These are phyloP conservation scores for Takakia lepidozioides DNA, from an alignment of 225 moss, liverwort and hornwort genomes.

Conservation along the genomic window DNA sequence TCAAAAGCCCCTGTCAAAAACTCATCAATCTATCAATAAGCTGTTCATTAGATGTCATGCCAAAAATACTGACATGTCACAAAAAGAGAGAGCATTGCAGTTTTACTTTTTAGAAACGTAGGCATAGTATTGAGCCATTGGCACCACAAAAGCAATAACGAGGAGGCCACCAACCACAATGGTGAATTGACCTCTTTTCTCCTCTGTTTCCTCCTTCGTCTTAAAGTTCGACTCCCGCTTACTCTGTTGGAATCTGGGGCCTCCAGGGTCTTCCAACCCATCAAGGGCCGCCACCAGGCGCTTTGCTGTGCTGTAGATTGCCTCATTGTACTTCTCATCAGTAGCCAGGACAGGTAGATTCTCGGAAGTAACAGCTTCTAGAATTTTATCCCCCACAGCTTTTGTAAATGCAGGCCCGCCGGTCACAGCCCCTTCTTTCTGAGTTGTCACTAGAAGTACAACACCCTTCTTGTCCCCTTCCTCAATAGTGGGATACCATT, in stretches of 20 bases:
- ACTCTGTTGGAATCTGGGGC: slow-evolving; percentile 80
- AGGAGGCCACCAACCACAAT: slow-evolving; percentile 85
- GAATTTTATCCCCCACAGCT: slow-evolving; percentile 65
- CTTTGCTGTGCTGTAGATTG: slow-evolving; percentile 88
- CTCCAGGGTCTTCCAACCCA: slow-evolving; percentile 54
- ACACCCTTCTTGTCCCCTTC: slow-evolving; percentile 90
- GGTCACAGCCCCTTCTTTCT: slow-evolving; percentile 93
- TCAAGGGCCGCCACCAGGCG: slow-evolving; percentile 79
- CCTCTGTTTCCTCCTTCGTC: slow-evolving; percentile 79
- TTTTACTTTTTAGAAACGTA: slow-evolving; percentile 71
- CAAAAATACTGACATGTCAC: no score
- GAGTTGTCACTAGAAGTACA: slow-evolving; percentile 88
- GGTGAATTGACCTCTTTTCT: slow-evolving; percentile 84
- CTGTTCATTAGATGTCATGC: no score
- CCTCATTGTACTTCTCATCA: slow-evolving; percentile 99
- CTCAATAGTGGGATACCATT: slow-evolving; percentile 93
- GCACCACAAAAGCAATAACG: slow-evolving; percentile 93
- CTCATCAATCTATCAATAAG: no score
- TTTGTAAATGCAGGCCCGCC: slow-evolving; percentile 81
- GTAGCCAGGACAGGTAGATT: slow-evolving; percentile 88
- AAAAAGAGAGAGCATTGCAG: no score
- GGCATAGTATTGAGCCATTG: slow-evolving; percentile 99
- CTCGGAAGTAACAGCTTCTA: slow-evolving; percentile 79
- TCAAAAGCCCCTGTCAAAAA: no score
- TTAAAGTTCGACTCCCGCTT: slow-evolving; percentile 99